Base-by-base conservation (phyloP, 352 stramenopile genomes). In the Pythium grandisporangium region DNA sequence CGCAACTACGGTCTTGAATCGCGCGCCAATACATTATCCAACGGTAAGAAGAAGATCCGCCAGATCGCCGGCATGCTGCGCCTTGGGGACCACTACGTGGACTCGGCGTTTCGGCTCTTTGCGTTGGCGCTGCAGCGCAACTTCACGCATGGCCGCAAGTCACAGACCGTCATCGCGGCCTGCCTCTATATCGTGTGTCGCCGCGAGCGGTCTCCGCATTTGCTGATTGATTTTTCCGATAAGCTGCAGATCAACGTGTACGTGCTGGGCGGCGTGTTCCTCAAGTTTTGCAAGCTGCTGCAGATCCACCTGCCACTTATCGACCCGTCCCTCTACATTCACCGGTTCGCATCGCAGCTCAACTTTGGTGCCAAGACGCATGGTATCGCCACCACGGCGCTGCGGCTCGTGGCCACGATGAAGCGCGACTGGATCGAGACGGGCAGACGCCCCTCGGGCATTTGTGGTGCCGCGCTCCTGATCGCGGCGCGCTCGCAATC, bases 161-260 rank as follows among this genome's bases (percentile, higher is more conserved):
- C 93, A n/a, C 80, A 94, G 43, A 95, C 97, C 47, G 95, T 99
- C 3, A 95, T 98, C 21, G 95, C 95, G 5, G 92, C 96, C 11
- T 99, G 96, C 64, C 75, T 99, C 30, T 99, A 99, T 63, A 98
- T 99, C 42, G 93, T 98, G 0, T 99, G 96, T 66, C 75, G 97
- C 22, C 83, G 97, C 56, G 89, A 99, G 58, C 97, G 98, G 51
- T 97, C 87, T 50, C 95, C 97, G 46, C 95, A 99, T 54, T 84
- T 99, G 84, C 80, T 99, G 14, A 99, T 99, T 61, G 97, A 99
- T 69, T 99, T 99, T 61, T 95, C 74, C 12, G 97, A 99, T 71
- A 96, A 96, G 41, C 71, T 99, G 5, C 95, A 99, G 70, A 93
- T 98, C 54, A 90, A 86, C 48, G 81, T 94, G 27, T 94, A 92